Percentiles rank a stretch among this genome's conserved stretches.
phyloP scores from a whole-genome alignment of 1,139 yeast species.

The Trichomonascaceae sp. region DNA sequence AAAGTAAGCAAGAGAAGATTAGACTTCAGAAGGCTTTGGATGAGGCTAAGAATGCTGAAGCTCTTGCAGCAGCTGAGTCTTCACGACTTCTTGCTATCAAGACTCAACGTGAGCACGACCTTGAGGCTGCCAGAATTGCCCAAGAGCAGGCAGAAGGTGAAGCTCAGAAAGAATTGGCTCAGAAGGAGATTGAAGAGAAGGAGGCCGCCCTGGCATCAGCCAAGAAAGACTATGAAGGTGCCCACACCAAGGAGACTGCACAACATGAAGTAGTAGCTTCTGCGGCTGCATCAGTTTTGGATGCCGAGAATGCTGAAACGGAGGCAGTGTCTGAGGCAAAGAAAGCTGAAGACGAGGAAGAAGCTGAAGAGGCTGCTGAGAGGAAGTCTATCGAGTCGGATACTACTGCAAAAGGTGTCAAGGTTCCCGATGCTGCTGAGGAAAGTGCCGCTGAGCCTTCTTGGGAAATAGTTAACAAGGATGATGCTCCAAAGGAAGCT shows the following conservation, averaged over 20 bases:
- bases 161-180: constrained; percentile 21
- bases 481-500: constrained; percentile 5
- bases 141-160: constrained; percentile 26
- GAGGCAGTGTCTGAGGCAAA: constrained; percentile 8
- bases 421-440: not conserved
- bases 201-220: constrained; percentile 15
- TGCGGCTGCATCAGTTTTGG: constrained; percentile 6
- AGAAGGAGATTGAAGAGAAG: constrained; percentile 17
- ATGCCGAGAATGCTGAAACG: constrained; percentile 8
- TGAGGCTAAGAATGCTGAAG: constrained; percentile 25
- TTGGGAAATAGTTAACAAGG: constrained; percentile 8
- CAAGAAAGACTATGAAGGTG: constrained; percentile 6
- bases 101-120: constrained; percentile 23
- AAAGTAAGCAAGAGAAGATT: constrained; percentile 17
- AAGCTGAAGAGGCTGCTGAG: constrained; percentile 10
- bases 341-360: constrained; percentile 8
- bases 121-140: constrained; percentile 27
- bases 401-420: constrained; percentile 2
- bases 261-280: constrained; percentile 9
- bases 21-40: constrained; percentile 22
- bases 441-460: constrained; percentile 6
- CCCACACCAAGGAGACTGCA: constrained; percentile 4
- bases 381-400: constrained; percentile 6
- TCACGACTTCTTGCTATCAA: constrained; percentile 22
- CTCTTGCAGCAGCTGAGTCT: constrained; percentile 26